Conservation (phyloP, 306 rosid genomes). For the Ormosia emarginata region DNA sequence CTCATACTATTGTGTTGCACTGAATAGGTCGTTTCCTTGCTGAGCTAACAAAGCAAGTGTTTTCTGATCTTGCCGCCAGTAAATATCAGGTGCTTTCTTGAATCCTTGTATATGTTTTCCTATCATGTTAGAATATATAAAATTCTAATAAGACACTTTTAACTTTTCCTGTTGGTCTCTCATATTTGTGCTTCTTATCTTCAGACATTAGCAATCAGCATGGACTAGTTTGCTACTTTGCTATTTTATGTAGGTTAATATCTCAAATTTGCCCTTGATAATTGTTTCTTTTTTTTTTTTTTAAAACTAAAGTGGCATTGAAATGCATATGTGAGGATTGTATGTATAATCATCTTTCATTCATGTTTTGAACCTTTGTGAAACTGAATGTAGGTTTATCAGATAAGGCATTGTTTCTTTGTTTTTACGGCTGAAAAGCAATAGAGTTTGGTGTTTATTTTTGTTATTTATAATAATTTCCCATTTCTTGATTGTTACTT, state of each 20-base stretch:
- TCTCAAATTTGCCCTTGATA: neutral
- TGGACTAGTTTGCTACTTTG: neutral
- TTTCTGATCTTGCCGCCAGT: constrained; percentile 66
- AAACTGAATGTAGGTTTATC: neutral
- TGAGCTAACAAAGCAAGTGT: constrained; percentile 80
- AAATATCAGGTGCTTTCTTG: constrained; percentile 73
- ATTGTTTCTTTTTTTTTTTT: neutral
- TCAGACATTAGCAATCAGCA: neutral
- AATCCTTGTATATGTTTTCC: neutral
- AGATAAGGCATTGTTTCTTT: neutral
- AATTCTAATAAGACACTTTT: neutral
- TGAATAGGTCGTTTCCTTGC: constrained; percentile 73
- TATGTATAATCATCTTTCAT: neutral
- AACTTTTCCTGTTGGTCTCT: neutral
- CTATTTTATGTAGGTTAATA: neutral
- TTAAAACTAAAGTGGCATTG: neutral
- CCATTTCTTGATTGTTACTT: neutral
- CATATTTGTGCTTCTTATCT: neutral
- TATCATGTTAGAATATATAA: neutral
- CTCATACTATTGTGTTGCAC: neutral
- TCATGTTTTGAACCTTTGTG: neutral
- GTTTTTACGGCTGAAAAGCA: neutral
- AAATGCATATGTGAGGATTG: neutral
- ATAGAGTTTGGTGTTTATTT: neutral
- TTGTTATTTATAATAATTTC: neutral